Evolutionary conservation across 495 filamentous ascomycete species (phyloP), one percentile per base, ranked within the genome.

Genomic region (Neurospora sp.): DNA sequence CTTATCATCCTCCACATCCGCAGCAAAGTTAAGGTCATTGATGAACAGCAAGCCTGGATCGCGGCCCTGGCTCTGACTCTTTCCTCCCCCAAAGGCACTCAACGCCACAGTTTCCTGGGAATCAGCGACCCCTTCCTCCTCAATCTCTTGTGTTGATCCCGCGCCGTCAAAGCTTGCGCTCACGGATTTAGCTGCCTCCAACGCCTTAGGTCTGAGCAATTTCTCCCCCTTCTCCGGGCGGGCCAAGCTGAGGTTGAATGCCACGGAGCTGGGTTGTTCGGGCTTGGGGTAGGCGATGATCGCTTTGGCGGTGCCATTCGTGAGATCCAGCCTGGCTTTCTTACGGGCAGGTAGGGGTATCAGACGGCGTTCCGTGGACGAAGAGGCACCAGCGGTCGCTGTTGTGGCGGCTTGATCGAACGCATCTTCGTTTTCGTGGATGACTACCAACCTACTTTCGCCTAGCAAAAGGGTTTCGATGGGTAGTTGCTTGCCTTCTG

Each of bases 381-480:
- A 80, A 12, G 78, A 76, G 38, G 79, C 78, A 35, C 53, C 53
- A 2, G 22, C 53, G 5, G 27, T 27, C 3, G 53, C 27, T 61
- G 53, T 5, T 14, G 27, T 2, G 6, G 22, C 53, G 12, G 53
- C 12, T 31, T 61, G 53, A 14, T 61, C 53, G 20, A 35, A 61
- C 0, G 53, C 27, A 69, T 81, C 71, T 73, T 83, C 80, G 71
- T 37, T 75, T 70, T 85, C 83, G 14, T 88, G 86, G 31, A 92
- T 81, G 44, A 91, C 82, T 39, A 90, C 82, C 12, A 92, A 75
- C 18, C 90, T 86, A 73, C 86, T 88, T 76, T 94, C 91, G 41
- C 89, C 88, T 9, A 88, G 84, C 6, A 93, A 81, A 1, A 94
- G 77, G 4, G 92, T 82, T 71, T 92, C 90, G 22, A 82, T 72